Evolutionary conservation across 352 stramenopile species (phyloP).

Genomic region (Blastocystis hominis): DNA sequence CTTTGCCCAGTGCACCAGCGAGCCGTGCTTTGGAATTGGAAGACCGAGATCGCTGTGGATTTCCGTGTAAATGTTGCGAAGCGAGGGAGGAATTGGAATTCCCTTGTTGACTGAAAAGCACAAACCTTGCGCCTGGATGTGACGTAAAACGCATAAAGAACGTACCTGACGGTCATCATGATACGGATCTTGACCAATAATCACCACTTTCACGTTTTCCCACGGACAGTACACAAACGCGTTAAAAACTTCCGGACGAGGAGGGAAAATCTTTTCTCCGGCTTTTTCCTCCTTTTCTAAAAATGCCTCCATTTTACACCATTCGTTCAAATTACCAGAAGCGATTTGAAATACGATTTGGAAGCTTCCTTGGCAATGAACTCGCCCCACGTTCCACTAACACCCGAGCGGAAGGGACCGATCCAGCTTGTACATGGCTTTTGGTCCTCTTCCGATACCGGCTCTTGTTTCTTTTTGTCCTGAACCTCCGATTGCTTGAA

Average conservation of each 20-base stretch:
- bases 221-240: constrained; percentile 54
- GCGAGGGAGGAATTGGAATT: constrained; percentile 77
- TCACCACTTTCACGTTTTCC: constrained; percentile 72
- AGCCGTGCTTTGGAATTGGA: constrained; percentile 73
- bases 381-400: constrained; percentile 25
- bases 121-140: constrained; percentile 68
- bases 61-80: constrained; percentile 97
- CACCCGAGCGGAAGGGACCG: background rate
- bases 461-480: background rate
- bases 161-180: constrained; percentile 69
- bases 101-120: constrained; percentile 80
- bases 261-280: constrained; percentile 58
- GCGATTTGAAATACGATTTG: constrained; percentile 58
- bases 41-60: constrained; percentile 72
- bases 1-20: constrained; percentile 79
- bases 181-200: constrained; percentile 78
- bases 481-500: background rate
- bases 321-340: background rate
- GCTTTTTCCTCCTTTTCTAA: constrained; percentile 27
- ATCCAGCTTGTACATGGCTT: background rate
- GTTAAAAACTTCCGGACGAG: constrained; percentile 52
- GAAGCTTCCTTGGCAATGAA: constrained; percentile 46
- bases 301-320: constrained; percentile 18
- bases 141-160: too few species aligned
- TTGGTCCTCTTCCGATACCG: background rate